A percentile compares a stretch with the other conserved stretches of the same genome.
phyloP scores from a whole-genome alignment of 1,284 basidiomycete genomes.

The Singerocomus inundabilis region DNA sequence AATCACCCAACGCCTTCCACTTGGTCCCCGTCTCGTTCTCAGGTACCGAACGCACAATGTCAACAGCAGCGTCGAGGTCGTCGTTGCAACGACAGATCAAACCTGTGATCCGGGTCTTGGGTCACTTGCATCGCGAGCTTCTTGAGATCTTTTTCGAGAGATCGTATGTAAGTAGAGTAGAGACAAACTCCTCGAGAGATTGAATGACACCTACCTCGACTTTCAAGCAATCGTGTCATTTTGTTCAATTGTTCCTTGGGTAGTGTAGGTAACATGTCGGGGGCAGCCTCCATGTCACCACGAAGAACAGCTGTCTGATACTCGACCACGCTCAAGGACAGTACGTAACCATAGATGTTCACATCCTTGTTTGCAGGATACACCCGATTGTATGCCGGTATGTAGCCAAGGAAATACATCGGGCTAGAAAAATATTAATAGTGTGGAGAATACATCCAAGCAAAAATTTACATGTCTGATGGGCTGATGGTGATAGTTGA shows the following conservation, averaged over 20 bases:
- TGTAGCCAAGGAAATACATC: conserved; percentile 93
- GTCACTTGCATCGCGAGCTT: conserved; percentile 90
- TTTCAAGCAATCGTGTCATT: too few species aligned
- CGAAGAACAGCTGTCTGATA: conserved; percentile 90
- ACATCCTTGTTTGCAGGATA: conserved; percentile 96
- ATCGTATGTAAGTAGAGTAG: conserved; percentile 10
- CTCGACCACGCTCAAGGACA: too few species aligned
- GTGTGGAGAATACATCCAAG: neutral
- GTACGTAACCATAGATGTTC: conserved; percentile 80
- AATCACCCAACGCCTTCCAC: conserved; percentile 95
- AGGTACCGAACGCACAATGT: conserved; percentile 75
- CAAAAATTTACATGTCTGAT: conserved; percentile 79
- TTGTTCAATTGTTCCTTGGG: conserved; percentile 91
- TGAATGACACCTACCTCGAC: too few species aligned
- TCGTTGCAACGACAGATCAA: conserved; percentile 85
- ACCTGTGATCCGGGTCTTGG: conserved; percentile 85
- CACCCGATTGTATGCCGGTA: conserved; percentile 91
- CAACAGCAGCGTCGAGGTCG: conserved; percentile 89
- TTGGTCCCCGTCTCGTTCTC: conserved; percentile 83
- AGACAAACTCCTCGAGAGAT: too few species aligned
- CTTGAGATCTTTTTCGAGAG: conserved; percentile 74
- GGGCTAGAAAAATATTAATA: conserved; percentile 49
- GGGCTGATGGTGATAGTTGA: conserved; percentile 91
- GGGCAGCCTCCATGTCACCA: conserved; percentile 83
- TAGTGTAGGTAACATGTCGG: conserved; percentile 78